Conservation (phyloP, 208 protist species). For the Naegleria fowleri region DNA sequence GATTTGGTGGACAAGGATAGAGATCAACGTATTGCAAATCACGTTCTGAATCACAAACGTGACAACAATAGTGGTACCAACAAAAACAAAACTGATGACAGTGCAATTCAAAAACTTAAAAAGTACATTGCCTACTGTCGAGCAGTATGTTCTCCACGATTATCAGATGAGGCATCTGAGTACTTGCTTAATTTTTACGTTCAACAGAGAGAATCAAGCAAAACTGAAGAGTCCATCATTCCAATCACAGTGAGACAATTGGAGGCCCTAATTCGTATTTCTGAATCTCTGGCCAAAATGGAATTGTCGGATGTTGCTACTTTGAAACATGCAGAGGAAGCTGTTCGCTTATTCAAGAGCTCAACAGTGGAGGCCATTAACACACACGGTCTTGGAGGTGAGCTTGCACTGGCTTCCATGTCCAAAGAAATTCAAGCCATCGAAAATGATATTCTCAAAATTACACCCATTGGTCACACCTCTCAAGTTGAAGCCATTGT, state of each 20-base stretch:
- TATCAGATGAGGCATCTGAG: constrained; percentile 64
- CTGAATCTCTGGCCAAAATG: constrained; percentile 94
- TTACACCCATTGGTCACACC: neutral
- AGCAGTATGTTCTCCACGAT: neutral
- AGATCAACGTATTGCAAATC: constrained; percentile 28
- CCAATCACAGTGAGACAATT: constrained; percentile 92
- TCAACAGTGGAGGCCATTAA: constrained; percentile 79
- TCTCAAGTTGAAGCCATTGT: neutral
- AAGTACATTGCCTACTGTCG: constrained; percentile 17
- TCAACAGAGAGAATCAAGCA: constrained; percentile 71
- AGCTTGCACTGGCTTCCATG: neutral
- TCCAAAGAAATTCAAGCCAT: constrained; percentile 12
- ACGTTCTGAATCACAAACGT: constrained; percentile 27
- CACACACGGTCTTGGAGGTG: neutral
- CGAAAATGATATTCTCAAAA: constrained; percentile 27
- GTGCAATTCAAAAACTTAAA: neutral
- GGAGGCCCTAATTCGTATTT: constrained; percentile 90
- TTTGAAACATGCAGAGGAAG: constrained; percentile 81
- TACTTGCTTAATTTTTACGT: constrained; percentile 92
- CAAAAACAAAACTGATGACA: neutral
- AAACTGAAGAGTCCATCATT: constrained; percentile 52
- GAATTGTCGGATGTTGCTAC: constrained; percentile 54
- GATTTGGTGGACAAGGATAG: neutral
- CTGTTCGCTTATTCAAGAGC: constrained; percentile 86
- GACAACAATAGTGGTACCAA: neutral